Evolutionary conservation across 768 basidiomycete species (phyloP).

Genomic region (Serendipita indica): DNA sequence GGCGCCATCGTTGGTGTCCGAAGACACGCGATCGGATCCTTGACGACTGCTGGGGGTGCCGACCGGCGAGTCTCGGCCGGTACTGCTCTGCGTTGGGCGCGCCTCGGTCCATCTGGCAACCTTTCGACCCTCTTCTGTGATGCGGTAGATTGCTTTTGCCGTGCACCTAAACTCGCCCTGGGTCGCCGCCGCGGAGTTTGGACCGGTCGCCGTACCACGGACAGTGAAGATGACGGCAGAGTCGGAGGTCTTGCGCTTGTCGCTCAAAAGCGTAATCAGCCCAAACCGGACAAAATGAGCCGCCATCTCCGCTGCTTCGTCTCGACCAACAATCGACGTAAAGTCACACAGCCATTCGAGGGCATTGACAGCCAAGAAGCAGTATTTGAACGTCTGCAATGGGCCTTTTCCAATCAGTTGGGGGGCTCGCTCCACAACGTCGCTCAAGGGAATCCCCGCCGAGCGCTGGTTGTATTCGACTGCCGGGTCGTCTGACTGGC

Average conservation of each 20-base stretch:
- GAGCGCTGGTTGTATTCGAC: conserved; percentile 66
- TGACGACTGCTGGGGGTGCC: conserved; percentile 35
- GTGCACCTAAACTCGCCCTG: conserved; percentile 95
- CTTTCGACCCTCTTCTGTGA: conserved; percentile 82
- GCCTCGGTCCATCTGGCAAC: conserved; percentile 68
- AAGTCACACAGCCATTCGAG: conserved; percentile 98
- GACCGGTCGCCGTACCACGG: conserved; percentile 43
- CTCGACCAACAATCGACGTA: conserved; percentile 86
- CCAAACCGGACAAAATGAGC: conserved; percentile 96
- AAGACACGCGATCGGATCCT: conserved; percentile 17
- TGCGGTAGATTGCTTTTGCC: conserved; percentile 84
- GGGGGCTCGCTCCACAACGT: conserved; percentile 51
- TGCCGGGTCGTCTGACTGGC: conserved; percentile 40
- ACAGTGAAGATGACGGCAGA: conserved; percentile 89
- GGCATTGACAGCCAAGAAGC: conserved; percentile 75
- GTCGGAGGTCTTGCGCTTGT: conserved; percentile 82
- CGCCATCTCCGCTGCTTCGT: conserved; percentile 95
- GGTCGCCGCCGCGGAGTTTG: conserved; percentile 39
- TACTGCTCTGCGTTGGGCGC: background rate
- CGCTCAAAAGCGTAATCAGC: conserved; percentile 74
- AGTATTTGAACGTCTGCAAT: conserved; percentile 42
- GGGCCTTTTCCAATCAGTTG: conserved; percentile 36
- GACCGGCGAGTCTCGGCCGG: background rate
- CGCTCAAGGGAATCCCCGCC: conserved; percentile 55
- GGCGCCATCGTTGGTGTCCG: conserved; percentile 11